These are phyloP conservation scores for Pichia kluyveri DNA, from an alignment of 805 yeast genomes.

Conservation along the genomic window DNA sequence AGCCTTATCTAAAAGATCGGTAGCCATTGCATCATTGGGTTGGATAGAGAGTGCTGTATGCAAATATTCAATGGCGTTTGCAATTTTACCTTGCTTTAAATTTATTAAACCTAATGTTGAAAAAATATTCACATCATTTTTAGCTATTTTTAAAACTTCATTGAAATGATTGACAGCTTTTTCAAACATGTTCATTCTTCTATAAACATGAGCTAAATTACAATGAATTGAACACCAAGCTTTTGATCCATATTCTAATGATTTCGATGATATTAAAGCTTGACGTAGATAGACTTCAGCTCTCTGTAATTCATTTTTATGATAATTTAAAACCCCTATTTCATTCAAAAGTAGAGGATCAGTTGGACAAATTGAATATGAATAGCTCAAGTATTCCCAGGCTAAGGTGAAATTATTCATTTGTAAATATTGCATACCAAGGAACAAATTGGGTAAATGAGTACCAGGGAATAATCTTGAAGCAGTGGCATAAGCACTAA, in stretches of 20 bases:
- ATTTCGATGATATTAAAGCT: slow-evolving; percentile 62
- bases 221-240: slow-evolving; percentile 82
- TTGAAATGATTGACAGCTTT: slow-evolving; percentile 70
- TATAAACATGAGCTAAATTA: slow-evolving; percentile 82
- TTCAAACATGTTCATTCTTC: slow-evolving; percentile 51
- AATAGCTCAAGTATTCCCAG: slow-evolving; percentile 71
- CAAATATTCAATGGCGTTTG: slow-evolving; percentile 63
- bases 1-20: slow-evolving; percentile 74
- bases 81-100: slow-evolving; percentile 54
- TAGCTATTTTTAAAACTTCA: slow-evolving; percentile 61
- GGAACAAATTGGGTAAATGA: slow-evolving; percentile 78
- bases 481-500: slow-evolving; percentile 94
- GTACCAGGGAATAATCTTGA: slow-evolving; percentile 85
- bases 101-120: slow-evolving; percentile 81
- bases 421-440: slow-evolving; percentile 94
- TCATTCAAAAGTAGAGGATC: slow-evolving; percentile 90
- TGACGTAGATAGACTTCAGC: slow-evolving; percentile 66
- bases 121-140: slow-evolving; percentile 59
- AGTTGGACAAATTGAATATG: slow-evolving; percentile 67
- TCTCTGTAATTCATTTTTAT: slow-evolving; percentile 52
- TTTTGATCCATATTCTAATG: slow-evolving; percentile 65
- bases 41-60: slow-evolving; percentile 75
- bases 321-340: slow-evolving; percentile 84
- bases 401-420: slow-evolving; percentile 78
- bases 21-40: slow-evolving; percentile 78